Conservation (phyloP, 441 rosid genomes). For the Capsella rubella region DNA sequence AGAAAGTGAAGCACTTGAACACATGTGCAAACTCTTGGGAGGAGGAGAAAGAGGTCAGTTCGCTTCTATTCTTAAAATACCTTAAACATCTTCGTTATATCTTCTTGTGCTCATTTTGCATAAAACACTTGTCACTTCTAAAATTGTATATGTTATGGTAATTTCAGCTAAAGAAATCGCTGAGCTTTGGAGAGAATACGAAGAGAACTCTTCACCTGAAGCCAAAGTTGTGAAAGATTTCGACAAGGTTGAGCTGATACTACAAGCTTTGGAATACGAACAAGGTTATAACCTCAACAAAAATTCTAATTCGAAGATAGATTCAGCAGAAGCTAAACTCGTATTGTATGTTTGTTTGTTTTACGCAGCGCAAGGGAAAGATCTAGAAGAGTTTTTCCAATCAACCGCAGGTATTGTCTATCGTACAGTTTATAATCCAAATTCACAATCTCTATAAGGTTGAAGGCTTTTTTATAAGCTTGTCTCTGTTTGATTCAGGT, state of each 20-base stretch:
- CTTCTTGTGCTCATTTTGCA: background rate
- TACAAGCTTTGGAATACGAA: slow-evolving; percentile 93
- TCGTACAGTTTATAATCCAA: background rate
- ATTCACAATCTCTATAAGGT: background rate
- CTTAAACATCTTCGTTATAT: background rate
- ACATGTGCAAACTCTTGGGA: slow-evolving; percentile 91
- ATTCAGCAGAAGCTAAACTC: background rate
- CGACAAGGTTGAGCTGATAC: slow-evolving; percentile 95
- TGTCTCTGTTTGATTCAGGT: slow-evolving; percentile 56
- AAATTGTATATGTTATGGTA: slow-evolving; percentile 1
- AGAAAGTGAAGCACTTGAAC: slow-evolving; percentile 83
- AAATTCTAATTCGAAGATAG: background rate
- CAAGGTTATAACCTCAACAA: slow-evolving; percentile 51
- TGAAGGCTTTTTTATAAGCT: background rate
- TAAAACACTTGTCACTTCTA: background rate
- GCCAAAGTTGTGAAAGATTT: slow-evolving; percentile 96
- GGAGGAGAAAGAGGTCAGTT: slow-evolving; percentile 73
- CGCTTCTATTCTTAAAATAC: background rate
- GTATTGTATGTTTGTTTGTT: slow-evolving; percentile 23
- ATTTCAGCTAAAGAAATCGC: slow-evolving; percentile 76
- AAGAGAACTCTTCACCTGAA: slow-evolving; percentile 78
- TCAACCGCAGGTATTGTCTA: slow-evolving; percentile 75
- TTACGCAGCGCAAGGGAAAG: slow-evolving; percentile 79
- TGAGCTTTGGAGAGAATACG: slow-evolving; percentile 88
- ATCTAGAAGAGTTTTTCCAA: slow-evolving; percentile 81